Evolutionary conservation across 129 eudicot species (phyloP).

Genomic region (Scalesia atractyloides): DNA sequence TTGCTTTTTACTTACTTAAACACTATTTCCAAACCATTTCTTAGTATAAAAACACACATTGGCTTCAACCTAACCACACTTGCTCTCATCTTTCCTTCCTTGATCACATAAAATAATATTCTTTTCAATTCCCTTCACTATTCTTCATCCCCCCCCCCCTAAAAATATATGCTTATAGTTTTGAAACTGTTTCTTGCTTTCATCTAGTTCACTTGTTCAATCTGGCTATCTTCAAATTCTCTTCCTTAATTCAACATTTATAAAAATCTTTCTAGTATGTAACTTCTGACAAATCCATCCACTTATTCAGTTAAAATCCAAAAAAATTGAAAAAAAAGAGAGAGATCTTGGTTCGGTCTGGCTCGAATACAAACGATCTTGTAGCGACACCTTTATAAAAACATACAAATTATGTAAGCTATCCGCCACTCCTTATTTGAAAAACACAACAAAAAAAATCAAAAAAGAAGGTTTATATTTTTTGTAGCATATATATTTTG

Average conservation of each 20-base stretch:
- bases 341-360: constrained; percentile 4
- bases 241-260: constrained; percentile 35
- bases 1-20: constrained; percentile 12
- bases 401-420: constrained; percentile 27
- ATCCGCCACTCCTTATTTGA: background rate
- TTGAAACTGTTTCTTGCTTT: constrained; percentile 8
- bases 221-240: constrained; percentile 34
- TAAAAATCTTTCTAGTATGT: constrained; percentile 34
- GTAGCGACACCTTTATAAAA: constrained; percentile 35
- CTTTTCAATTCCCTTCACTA: background rate
- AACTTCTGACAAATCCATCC: constrained; percentile 19
- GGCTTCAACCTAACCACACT: constrained; percentile 1
- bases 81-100: constrained; percentile 3
- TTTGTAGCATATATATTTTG: background rate
- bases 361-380: constrained; percentile 19
- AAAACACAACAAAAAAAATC: constrained; percentile 20
- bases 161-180: constrained; percentile 9
- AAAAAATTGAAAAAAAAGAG: background rate
- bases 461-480: background rate
- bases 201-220: constrained; percentile 23
- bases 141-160: background rate
- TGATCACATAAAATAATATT: background rate
- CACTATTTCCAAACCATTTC: background rate
- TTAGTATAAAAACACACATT: constrained; percentile 9
- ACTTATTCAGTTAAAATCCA: background rate